These are phyloP conservation scores for Chamaecyparis obtusa DNA, from an alignment of 75 land plant genomes.

Conservation along the genomic window DNA sequence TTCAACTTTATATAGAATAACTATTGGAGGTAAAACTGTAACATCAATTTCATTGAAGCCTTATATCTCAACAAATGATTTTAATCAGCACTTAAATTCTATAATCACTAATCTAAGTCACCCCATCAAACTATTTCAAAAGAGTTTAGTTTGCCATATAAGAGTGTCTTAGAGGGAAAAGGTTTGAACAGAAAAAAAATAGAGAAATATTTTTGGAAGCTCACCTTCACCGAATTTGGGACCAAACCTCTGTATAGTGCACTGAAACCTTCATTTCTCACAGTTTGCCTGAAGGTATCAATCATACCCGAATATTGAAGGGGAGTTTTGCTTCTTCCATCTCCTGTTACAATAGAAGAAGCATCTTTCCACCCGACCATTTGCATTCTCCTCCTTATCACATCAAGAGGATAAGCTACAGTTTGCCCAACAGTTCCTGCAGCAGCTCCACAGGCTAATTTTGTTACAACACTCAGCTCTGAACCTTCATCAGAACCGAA, in stretches of 20 bases:
- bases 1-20: not conserved
- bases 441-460: slow-evolving; percentile 90
- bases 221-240: slow-evolving; percentile 94
- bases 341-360: slow-evolving; percentile 66
- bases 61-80: too few relatives aligned
- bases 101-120: not conserved
- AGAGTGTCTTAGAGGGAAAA: not conserved
- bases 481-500: slow-evolving; percentile 49
- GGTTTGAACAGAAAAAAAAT: not conserved
- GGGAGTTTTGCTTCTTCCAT: slow-evolving; percentile 53
- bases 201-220: not conserved
- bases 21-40: not conserved
- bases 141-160: not conserved
- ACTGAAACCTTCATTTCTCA: slow-evolving; percentile 81
- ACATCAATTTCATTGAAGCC: not conserved
- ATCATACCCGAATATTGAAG: slow-evolving; percentile 83
- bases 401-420: slow-evolving; percentile 95
- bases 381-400: slow-evolving; percentile 90
- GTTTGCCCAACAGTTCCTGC: slow-evolving; percentile 98
- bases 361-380: slow-evolving; percentile 98
- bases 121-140: not conserved
- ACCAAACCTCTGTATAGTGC: slow-evolving; percentile 92
- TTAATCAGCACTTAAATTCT: not conserved
- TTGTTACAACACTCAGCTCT: slow-evolving; percentile 71
- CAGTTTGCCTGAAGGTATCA: slow-evolving; percentile 85